Base-by-base conservation (phyloP, 2,329 filamentous ascomycete genomes). In the Trichoderma aggressivum region DNA sequence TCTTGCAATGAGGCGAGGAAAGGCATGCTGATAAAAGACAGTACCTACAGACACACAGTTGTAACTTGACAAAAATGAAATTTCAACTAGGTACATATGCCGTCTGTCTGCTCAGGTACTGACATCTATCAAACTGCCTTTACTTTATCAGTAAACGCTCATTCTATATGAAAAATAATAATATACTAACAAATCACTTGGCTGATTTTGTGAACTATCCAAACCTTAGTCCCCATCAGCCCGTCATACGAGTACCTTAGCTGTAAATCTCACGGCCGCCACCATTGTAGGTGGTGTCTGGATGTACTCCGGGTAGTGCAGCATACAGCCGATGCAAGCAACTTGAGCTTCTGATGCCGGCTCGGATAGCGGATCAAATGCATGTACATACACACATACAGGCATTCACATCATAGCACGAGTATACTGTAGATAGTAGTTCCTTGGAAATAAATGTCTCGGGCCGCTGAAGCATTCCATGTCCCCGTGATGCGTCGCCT, bases 401-500 rank as follows among this genome's bases (percentile, higher is more conserved):
- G 43, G n/a, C 43, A 21, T 47, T 21, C 47, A 50, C 47, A 24
- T n/a, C 43, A 21, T n/a, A 24, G n/a, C 43, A 50, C n/a, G n/a
- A 12, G 2, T 24, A 11, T n/a, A n/a, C n/a, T n/a, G n/a, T n/a
- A n/a, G n/a, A n/a, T 24, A 12, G 47, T 3, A 50, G 47, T 21
- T 50, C 10, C n/a, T 24, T 50, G n/a, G 47, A 24, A 50, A 3
- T 1, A 14, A 47, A 50, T 50, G 47, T 24, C 47, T 50, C 47
- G 47, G 47, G 3, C 47, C n/a, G 47, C 47, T 50, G 47, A 21
- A 50, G 47, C 47, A 50, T 50, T 50, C 28, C 28, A 16, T 12
- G 56, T 34, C 28, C 56, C 59, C 67, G 53, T 65, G 69, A 65
- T 70, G n/a, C 11, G 32, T 11, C 16, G 60, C 60, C 68, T 47